Evolutionary conservation across 2,329 filamentous ascomycete genomes (phyloP).

Genomic region (Colletotrichum noveboracense): DNA sequence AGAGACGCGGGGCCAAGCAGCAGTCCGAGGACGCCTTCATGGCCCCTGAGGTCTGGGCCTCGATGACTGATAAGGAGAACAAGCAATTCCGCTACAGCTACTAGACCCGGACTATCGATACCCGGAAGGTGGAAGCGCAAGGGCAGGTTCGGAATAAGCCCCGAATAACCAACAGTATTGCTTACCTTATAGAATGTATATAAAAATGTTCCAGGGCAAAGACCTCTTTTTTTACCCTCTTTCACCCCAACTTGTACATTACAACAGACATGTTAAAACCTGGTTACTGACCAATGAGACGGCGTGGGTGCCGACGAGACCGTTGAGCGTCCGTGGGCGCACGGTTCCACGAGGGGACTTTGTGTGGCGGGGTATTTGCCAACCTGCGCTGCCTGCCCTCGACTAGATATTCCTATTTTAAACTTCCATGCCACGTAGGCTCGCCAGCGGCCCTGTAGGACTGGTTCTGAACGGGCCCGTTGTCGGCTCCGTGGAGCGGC

Average conservation of each 20-base stretch:
- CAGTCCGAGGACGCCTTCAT: slow-evolving; percentile 45
- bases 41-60: slow-evolving; percentile 48
- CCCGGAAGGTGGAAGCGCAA: neutral
- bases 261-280: neutral
- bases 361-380: neutral
- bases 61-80: slow-evolving; percentile 63
- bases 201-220: neutral
- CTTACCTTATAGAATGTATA: neutral
- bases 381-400: neutral
- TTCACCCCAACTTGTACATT: neutral
- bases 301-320: neutral
- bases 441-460: neutral
- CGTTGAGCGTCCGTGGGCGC: neutral
- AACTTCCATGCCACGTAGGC: neutral
- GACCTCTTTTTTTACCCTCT: neutral
- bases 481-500: neutral
- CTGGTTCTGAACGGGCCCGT: neutral
- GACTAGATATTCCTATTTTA: neutral
- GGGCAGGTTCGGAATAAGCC: neutral
- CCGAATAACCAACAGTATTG: neutral
- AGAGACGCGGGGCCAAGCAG: slow-evolving; percentile 32
- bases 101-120: slow-evolving; percentile 24
- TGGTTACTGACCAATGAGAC: neutral
- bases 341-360: neutral
- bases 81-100: slow-evolving; percentile 59